phyloP scores from a whole-genome alignment of 352 stramenopile genomes.

The Pythium folliculosum region DNA sequence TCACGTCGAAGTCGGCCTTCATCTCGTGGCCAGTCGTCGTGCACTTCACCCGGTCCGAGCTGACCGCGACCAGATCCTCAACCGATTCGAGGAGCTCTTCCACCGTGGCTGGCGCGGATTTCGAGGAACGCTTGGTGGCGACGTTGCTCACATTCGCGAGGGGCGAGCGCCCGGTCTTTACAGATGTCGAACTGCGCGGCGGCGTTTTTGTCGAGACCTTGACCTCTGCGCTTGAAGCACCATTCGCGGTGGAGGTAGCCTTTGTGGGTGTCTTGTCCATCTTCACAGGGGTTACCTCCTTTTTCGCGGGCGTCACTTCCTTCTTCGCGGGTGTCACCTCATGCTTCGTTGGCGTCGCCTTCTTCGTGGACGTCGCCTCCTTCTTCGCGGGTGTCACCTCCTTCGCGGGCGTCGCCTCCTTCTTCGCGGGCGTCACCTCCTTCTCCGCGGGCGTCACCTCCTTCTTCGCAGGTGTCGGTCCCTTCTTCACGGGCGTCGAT shows the following conservation, averaged over 20 bases:
- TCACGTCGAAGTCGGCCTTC: conserved; percentile 53
- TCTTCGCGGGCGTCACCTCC: neutral
- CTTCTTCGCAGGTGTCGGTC: neutral
- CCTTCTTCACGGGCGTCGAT: neutral
- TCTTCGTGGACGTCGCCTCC: neutral
- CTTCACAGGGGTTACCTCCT: neutral
- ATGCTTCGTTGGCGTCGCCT: neutral
- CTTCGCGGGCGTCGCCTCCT: neutral
- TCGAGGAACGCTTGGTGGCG: neutral
- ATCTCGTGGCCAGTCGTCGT: conserved; percentile 68
- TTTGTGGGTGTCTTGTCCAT: neutral
- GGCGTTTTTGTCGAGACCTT: neutral
- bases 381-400: neutral
- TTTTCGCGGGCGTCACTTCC: neutral
- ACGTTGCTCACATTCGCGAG: conserved; percentile 22
- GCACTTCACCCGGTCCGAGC: conserved; percentile 56
- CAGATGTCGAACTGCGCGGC: neutral
- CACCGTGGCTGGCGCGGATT: conserved; percentile 20
- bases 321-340: neutral
- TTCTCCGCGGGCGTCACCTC: neutral
- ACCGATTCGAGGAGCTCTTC: conserved; percentile 43
- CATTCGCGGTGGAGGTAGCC: neutral
- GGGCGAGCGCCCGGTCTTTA: conserved; percentile 14
- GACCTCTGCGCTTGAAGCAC: neutral
- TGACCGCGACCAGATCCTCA: conserved; percentile 46